phyloP scores from a whole-genome alignment of 2,329 filamentous ascomycete species.

The Sporothrix schenckii region DNA sequence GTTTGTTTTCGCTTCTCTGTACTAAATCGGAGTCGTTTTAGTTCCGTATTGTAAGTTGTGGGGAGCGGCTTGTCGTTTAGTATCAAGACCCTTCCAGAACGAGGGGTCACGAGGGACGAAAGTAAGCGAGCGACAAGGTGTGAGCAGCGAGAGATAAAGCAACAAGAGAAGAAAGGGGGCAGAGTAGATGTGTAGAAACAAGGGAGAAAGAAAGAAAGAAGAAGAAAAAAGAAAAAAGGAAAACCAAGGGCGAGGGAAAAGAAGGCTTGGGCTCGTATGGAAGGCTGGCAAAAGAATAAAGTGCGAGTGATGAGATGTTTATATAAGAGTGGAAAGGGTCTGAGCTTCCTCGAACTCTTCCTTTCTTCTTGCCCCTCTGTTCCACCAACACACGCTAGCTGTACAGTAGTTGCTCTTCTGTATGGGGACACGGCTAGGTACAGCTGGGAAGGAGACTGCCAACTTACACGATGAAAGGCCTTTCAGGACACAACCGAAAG shows the following conservation, averaged over 20 bases:
- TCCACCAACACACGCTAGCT: neutral
- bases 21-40: slow-evolving; percentile 2
- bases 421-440: neutral
- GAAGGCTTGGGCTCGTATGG: neutral
- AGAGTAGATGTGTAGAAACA: no score
- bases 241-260: neutral
- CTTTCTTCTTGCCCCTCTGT: neutral
- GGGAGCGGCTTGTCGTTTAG: neutral
- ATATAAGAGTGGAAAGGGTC: neutral
- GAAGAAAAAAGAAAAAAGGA: neutral
- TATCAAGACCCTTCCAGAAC: neutral
- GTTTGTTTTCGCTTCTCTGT: neutral
- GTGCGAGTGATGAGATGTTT: neutral
- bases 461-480: slow-evolving; percentile 10
- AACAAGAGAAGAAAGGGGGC: neutral
- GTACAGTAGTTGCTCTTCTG: neutral
- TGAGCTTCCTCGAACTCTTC: neutral
- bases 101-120: neutral
- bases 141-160: neutral
- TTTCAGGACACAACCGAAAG: neutral
- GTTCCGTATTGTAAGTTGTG: neutral
- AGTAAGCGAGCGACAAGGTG: neutral
- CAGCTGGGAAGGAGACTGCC: neutral
- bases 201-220: neutral
- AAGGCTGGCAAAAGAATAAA: neutral